Base-by-base conservation (phyloP, 257 asterid species). In the Asclepias syriaca region DNA sequence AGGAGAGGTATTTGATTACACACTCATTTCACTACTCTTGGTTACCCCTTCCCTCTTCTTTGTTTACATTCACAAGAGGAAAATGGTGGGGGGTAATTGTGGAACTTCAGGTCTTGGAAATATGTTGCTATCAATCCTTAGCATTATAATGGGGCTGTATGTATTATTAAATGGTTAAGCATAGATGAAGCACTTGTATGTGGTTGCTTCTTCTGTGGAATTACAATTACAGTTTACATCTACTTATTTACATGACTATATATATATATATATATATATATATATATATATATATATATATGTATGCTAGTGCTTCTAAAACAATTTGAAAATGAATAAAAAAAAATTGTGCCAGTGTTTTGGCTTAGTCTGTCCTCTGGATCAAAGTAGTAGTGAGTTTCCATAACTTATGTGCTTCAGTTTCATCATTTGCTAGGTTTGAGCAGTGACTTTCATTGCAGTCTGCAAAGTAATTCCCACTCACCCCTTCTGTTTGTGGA, bases 381-480 rank as follows among this genome's bases (percentile, higher is more conserved):
- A 90, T 76, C 66, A 89, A 80, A 37, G 86, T 80, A 54, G 85
- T 86, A 10, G 92, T 90, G 55, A 84, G 92, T 76, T 87, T 86
- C 96, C 97, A 86, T 40, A 93, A 72, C 69, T 80, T 84, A 50
- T 72, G 77, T 34, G 89, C 96, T 79, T 77, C 82, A 58, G 56
- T 32, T 72, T 82, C 90, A 49, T 86, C 90, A 69, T 80, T 84
- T 39, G 97, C 96, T 43, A 90, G 79, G 18, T 72, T 75, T 22
- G 97, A 90, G 81, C 91, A 84, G 54, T 75, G 93, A 55, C 83
- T 81, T 82, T 89, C 95, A 37, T 93, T 93, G 71, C 98, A 93
- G 84, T 93, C 98, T 37, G 93, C 95, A 68, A 90, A 90, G 76
- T 93, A 93, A 71, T 86, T 83, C 32, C 98, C 98, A 55, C 89